Base-by-base conservation (phyloP, 495 filamentous ascomycete genomes). In the Penicillium dipodomyicola region DNA sequence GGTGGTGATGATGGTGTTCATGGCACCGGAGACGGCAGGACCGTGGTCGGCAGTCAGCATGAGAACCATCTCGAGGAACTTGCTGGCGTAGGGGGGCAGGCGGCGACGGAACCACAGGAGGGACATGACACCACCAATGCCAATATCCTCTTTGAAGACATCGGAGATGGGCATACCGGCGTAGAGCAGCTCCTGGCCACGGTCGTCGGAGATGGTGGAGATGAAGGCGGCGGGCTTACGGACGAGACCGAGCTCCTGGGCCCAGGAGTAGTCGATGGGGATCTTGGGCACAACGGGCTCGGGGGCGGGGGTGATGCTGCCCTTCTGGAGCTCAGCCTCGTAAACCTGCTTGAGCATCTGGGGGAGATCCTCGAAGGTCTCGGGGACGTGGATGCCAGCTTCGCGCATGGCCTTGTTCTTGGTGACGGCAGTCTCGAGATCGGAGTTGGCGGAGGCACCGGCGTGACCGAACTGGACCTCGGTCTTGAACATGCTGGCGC, bases 1-100 rank as follows among this genome's bases (percentile, higher is more conserved):
- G 45, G 94, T 98, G 52, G 94, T 98, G 74, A 98, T 97, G 77
- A 98, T 98, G 61, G 94, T 98, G 87, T 98, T 98, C 94, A 98
- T 98, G 66, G 94, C 94, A 80, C 94, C 94, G 62, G 94, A 98
- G 59, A 98, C 94, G 68, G 94, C 94, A 42, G 94, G 94, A 77
- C 94, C 94, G 85, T 98, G 94, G 71, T 98, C 94, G 64, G 94
- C 94, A 66, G 94, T 98, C 71, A 98, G 85, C 94, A 98, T 98
- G 73, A 98, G 92, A 63, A 98, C 95, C 94, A 98, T 98, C 84
- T 98, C 94, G 62, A 98, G 78, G 85, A 98, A 98, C 81, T 94
- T 95, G 82, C 91, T 91, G 65, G 94, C 95, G 70, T 96, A 97
- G 65, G 89, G 81, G 60, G 94, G 94, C 47, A 98, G 89, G 70